Evolutionary conservation across 2,329 filamentous ascomycete species (phyloP).

Genomic region (Pseudogymnoascus sp.): DNA sequence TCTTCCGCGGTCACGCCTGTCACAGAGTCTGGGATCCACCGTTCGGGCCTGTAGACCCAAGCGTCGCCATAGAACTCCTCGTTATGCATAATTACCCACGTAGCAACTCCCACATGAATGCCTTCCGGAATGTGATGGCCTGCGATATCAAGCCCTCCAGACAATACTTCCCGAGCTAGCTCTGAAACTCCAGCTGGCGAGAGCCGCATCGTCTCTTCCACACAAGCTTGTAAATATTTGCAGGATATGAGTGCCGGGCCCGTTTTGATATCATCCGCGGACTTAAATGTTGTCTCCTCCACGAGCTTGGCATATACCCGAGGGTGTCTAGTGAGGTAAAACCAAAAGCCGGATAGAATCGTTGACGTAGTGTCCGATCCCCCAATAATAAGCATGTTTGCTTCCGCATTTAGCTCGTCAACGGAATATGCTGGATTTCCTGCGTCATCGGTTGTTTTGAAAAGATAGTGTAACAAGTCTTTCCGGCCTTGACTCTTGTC

Average conservation of each 20-base stretch:
- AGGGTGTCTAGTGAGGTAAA: conserved; percentile 30
- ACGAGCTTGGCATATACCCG: conserved; percentile 22
- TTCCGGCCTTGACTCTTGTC: background rate
- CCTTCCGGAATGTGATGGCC: background rate
- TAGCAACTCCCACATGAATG: background rate
- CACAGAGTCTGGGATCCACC: conserved; percentile 15
- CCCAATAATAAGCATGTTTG: background rate
- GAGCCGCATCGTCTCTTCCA: conserved; percentile 40
- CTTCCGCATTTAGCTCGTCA: conserved; percentile 19
- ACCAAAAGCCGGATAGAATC: conserved; percentile 26
- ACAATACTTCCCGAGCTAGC: background rate
- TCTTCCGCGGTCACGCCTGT: conserved; percentile 14
- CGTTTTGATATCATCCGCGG: conserved; percentile 27
- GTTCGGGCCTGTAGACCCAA: conserved; percentile 15
- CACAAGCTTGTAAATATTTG: conserved; percentile 34
- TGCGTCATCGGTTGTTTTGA: background rate
- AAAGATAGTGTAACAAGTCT: conserved; percentile 7
- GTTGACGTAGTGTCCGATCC: conserved; percentile 5
- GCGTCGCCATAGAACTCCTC: background rate
- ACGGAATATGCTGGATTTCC: background rate
- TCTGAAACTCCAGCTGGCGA: conserved; percentile 25
- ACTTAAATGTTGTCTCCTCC: conserved; percentile 25
- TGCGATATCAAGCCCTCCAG: background rate
- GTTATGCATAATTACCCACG: background rate
- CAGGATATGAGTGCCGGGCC: background rate